These are phyloP conservation scores for Auricularia sp. DNA, from an alignment of 768 basidiomycete genomes.

Conservation along the genomic window DNA sequence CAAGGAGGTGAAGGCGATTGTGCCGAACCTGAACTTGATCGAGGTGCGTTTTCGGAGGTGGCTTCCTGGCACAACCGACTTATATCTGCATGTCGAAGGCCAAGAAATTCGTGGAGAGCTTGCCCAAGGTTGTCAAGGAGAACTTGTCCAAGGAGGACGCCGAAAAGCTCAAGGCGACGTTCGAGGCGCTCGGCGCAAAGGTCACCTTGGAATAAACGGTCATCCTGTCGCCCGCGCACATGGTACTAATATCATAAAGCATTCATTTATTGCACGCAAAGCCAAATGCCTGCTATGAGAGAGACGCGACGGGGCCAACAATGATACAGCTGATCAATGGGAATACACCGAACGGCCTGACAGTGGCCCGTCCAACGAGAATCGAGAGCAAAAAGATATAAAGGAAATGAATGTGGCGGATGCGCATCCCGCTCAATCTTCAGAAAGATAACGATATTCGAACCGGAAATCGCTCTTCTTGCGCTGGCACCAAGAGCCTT, in stretches of 20 bases:
- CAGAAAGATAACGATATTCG: conserved; percentile 89
- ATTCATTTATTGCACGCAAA: not conserved
- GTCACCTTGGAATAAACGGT: conserved; percentile 64
- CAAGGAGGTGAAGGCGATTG: conserved; percentile 90
- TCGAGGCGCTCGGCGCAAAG: conserved; percentile 81
- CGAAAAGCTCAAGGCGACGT: conserved; percentile 87
- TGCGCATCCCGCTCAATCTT: conserved; percentile 44
- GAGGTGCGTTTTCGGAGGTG: conserved; percentile 51
- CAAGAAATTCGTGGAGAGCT: conserved; percentile 96
- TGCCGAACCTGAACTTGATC: conserved; percentile 92
- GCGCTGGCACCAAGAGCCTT: conserved; percentile 95
- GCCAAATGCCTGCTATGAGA: not conserved
- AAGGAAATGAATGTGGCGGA: not conserved
- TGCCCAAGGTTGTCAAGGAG: conserved; percentile 90
- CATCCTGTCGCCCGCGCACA: not conserved
- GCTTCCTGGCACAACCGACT: too few species aligned
- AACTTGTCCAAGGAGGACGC: conserved; percentile 94
- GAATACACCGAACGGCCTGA: not conserved
- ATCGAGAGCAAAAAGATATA: not conserved
- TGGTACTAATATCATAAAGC: not conserved
- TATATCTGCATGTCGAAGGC: conserved; percentile 43
- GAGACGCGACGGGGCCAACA: not conserved
- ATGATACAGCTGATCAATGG: not conserved
- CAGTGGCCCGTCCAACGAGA: not conserved
- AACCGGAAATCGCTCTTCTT: conserved; percentile 98